These are phyloP conservation scores for Amorphotheca resinae DNA, from an alignment of 495 filamentous ascomycete species.

Conservation along the genomic window DNA sequence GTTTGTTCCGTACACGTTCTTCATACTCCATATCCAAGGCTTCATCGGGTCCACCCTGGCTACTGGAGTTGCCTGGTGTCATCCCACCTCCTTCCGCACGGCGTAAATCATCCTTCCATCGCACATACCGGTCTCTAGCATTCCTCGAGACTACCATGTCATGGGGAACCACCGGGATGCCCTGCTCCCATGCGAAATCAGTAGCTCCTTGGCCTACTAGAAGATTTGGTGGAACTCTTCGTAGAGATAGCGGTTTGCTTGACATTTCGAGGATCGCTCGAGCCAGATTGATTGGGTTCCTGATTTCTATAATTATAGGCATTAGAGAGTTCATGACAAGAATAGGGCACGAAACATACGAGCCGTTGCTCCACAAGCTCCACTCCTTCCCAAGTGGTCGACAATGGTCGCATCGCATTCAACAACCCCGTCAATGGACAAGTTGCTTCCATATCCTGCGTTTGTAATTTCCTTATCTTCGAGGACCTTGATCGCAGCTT, in stretches of 20 bases:
- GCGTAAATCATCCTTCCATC: conserved; percentile 66
- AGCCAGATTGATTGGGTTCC: conserved; percentile 82
- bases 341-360: conserved; percentile 42
- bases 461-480: conserved; percentile 96
- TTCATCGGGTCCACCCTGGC: conserved; percentile 9
- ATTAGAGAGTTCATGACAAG: neutral
- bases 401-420: conserved; percentile 92
- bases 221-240: conserved; percentile 85
- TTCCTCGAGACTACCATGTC: conserved; percentile 63
- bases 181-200: conserved; percentile 69
- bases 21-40: conserved; percentile 16
- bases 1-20: conserved; percentile 14
- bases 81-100: conserved; percentile 27
- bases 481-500: conserved; percentile 72
- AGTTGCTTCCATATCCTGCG: conserved; percentile 88
- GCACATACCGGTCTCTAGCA: conserved; percentile 57
- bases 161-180: conserved; percentile 53
- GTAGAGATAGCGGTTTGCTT: conserved; percentile 57
- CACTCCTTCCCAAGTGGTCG: conserved; percentile 81
- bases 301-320: conserved; percentile 49
- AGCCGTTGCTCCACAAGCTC: conserved; percentile 79
- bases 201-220: conserved; percentile 74
- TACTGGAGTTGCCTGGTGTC: conserved; percentile 10
- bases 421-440: conserved; percentile 78
- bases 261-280: conserved; percentile 69